phyloP scores from a whole-genome alignment of 768 basidiomycete species.

The Phanerochaete sordida region DNA sequence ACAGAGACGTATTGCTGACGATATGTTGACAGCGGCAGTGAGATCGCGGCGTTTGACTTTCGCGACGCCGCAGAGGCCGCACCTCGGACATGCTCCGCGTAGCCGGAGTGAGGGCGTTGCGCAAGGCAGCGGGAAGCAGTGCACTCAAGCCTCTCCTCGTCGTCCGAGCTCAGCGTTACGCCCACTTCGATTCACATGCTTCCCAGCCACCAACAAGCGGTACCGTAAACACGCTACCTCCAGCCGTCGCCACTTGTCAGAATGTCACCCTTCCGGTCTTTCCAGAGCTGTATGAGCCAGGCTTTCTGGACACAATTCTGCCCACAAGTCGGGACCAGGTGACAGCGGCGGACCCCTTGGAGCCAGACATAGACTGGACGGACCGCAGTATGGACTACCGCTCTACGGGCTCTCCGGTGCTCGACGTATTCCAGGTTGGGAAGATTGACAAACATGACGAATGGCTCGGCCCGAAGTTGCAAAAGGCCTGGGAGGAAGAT shows the following conservation, averaged over 20 bases:
- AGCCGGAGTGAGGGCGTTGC: not conserved
- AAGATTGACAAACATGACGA: conserved; percentile 8
- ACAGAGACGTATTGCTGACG: too few species aligned
- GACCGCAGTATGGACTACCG: conserved; percentile 48
- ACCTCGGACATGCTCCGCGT: not conserved
- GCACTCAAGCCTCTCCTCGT: not conserved
- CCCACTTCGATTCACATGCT: not conserved
- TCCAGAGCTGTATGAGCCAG: conserved; percentile 52
- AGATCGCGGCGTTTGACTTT: too few species aligned
- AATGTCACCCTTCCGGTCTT: conserved; percentile 51
- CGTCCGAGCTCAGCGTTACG: not conserved
- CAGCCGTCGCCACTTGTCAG: conserved; percentile 33
- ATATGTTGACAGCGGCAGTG: too few species aligned
- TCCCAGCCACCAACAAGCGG: not conserved
- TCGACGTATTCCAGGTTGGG: conserved; percentile 57
- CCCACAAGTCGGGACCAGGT: too few species aligned
- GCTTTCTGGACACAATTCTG: conserved; percentile 56
- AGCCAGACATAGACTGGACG: conserved; percentile 37
- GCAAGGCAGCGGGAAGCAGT: not conserved
- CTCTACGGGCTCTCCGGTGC: conserved; percentile 47
- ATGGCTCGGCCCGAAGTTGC: conserved; percentile 27
- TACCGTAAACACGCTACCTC: not conserved
- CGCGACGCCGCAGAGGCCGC: not conserved
- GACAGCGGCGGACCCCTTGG: conserved; percentile 58
- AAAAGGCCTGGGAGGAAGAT: conserved; percentile 56